Evolutionary conservation across 192 early-diverging fungal genomes (phyloP), one percentile per base, ranked within the genome.

Genomic region (Jimgerdemannia flammicorona): DNA sequence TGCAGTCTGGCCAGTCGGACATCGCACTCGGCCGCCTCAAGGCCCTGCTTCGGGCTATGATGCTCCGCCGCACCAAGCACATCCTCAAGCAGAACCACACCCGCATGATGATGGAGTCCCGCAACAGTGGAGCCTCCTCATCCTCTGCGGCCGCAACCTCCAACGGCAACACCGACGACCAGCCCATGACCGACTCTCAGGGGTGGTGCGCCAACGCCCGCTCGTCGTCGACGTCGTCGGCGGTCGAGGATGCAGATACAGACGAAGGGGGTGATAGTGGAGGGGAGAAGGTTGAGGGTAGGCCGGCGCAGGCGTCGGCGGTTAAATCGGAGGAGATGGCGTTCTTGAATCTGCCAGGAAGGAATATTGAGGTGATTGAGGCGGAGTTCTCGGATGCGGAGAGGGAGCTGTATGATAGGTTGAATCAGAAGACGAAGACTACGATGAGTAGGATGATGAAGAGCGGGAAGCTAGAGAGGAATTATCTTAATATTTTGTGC

Each of bases 41-140:
- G 65, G 86, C 81, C 9, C 74, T 94, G 3, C 74, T 96, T 14
- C 83, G 78, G 69, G 84, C 79, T 0, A 43, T 91, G 39, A 86
- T 89, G 83, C 78, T 96, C 20, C 84, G 94, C n/a, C 87, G 94
- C 17, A 91, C 87, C 4, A 96, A 96, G 75, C 82, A 72, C 14
- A 68, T 41, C 39, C 3, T 66, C 65, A 74, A 63, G 64, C 3
- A 66, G 6, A 6, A 72, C 17, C n/a, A 40, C 66, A 42, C 39
- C 64, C 41, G 42, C 40, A 59, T 59, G 49, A 59, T 59, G 49
- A 59, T 59, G 49, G 49, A 59, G 14, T 6, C 49, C 8, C 49
- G 49, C 6, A 59, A 59, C 49, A 2, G 49, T 59, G 49, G 49
- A 29, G 29, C 29, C 29, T 29, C 29, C 29, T 29, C 29, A 29